Base-by-base conservation (phyloP, 2,329 filamentous ascomycete genomes). In the Fonsecaea monophora region DNA sequence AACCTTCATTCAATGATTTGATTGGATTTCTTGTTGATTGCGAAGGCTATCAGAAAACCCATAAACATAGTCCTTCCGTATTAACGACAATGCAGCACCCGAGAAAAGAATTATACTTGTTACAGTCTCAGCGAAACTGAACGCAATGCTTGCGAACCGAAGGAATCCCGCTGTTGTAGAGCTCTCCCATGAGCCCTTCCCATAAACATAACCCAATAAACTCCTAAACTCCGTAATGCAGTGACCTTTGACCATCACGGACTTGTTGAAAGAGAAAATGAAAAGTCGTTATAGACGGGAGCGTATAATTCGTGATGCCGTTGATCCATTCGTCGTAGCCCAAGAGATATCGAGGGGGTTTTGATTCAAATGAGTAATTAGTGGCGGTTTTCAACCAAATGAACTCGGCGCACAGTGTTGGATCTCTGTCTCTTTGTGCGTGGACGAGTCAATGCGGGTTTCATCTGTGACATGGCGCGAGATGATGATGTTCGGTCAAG, bases 351-450 rank as follows among this genome's bases (percentile, higher is more conserved):
- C 18, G 10, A 21, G 1, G n/a, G 42, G 18, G 9, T n/a, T n/a
- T 48, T 48, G 42, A 21, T 48, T 48, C 6, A 48, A 48, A 5
- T n/a, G 6, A 48, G 5, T 5, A 48, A 48, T 48, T 21, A 48
- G 42, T 48, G n/a, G 42, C 42, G 42, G 42, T 48, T 48, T n/a
- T 48, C 42, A n/a, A 48, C 42, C 38, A 53, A 7, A 21, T 35
- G 45, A 10, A 65, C 58, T 55, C 56, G 50, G 35, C 18, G 38
- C 8, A 60, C 63, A 21, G 63, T 65, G 30, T 38, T 45, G 21
- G 63, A 62, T 50, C 63, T 60, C 35, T 55, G 60, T 59, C 60
- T 63, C 34, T 64, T 64, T 53, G 60, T 66, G 13, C 67, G 64
- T 42, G 59, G 63, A 30, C 62, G 60, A 48, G 48, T 66, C 37